phyloP scores from a whole-genome alignment of 345 rosid species.

The Gynandropsis gynandra region DNA sequence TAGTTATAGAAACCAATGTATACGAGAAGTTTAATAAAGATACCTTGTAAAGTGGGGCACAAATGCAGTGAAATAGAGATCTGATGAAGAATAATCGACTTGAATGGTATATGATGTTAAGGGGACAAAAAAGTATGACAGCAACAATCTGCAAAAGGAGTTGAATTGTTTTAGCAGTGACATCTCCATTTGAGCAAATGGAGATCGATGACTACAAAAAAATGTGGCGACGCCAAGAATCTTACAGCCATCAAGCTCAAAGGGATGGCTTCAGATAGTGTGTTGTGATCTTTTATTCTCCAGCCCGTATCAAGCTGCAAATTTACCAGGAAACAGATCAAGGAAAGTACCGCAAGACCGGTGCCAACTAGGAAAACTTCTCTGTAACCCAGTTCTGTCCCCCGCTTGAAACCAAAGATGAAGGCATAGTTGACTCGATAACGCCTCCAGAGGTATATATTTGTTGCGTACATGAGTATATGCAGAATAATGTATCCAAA shows the following conservation, averaged over 20 bases:
- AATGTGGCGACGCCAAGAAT: constrained; percentile 10
- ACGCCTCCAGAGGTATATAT: constrained; percentile 64
- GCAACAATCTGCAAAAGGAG: constrained; percentile 35
- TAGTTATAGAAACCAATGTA: background rate
- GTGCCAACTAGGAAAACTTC: constrained; percentile 61
- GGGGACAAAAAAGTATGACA: constrained; percentile 43
- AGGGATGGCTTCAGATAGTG: constrained; percentile 51
- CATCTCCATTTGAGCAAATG: background rate
- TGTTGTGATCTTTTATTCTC: constrained; percentile 31
- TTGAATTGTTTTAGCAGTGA: background rate
- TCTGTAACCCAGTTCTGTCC: constrained; percentile 53
- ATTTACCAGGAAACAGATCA: constrained; percentile 48
- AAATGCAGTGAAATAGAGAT: constrained; percentile 29
- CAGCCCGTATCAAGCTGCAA: constrained; percentile 46
- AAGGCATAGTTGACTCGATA: constrained; percentile 62
- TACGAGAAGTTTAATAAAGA: background rate
- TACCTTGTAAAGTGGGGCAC: constrained; percentile 41
- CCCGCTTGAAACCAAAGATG: constrained; percentile 64
- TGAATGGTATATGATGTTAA: constrained; percentile 42
- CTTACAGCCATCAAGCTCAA: constrained; percentile 49
- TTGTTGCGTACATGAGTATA: constrained; percentile 50
- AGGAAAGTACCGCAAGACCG: constrained; percentile 51
- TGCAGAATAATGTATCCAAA: constrained; percentile 55
- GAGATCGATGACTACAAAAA: background rate
- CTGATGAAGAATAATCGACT: constrained; percentile 33